Evolutionary conservation across 1,139 yeast species (phyloP).

Genomic region (Spencermartinsiella ligniputridi): DNA sequence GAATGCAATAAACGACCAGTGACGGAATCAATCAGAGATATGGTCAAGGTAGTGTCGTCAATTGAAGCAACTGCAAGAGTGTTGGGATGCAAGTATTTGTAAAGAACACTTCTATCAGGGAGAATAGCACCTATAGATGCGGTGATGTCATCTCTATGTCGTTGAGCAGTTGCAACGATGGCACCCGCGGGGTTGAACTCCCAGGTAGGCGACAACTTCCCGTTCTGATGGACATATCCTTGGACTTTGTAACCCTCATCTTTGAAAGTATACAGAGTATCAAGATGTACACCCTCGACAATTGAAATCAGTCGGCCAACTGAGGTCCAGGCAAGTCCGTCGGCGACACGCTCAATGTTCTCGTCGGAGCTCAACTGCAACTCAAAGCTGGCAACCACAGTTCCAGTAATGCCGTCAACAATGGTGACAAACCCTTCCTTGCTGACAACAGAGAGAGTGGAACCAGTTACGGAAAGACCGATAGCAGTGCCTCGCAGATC

Average conservation of each 20-base stretch:
- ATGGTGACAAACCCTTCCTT: constrained; percentile 17
- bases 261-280: constrained; percentile 17
- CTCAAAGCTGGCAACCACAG: constrained; percentile 13
- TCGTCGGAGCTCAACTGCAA: constrained; percentile 10
- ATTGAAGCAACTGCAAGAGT: constrained; percentile 52
- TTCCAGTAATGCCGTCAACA: constrained; percentile 24
- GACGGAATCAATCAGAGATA: constrained; percentile 61
- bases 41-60: constrained; percentile 34
- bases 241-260: constrained; percentile 16
- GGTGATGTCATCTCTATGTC: constrained; percentile 44
- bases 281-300: constrained; percentile 1
- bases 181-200: constrained; percentile 11
- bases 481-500: constrained; percentile 20
- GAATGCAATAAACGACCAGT: constrained; percentile 62
- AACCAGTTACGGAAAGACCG: constrained; percentile 21
- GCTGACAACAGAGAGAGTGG: constrained; percentile 21
- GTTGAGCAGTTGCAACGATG: constrained; percentile 38
- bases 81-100: constrained; percentile 80
- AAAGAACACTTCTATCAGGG: constrained; percentile 68
- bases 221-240: constrained; percentile 23
- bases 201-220: constrained; percentile 5
- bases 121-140: constrained; percentile 69
- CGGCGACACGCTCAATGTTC: constrained; percentile 3
- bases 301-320: constrained; percentile 7
- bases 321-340: constrained; percentile 18